Percentiles rank a stretch among this genome's conserved stretches.
These are phyloP conservation scores for Aspergillus sclerotialis DNA, from an alignment of 2,329 filamentous ascomycete genomes.

Conservation along the genomic window DNA sequence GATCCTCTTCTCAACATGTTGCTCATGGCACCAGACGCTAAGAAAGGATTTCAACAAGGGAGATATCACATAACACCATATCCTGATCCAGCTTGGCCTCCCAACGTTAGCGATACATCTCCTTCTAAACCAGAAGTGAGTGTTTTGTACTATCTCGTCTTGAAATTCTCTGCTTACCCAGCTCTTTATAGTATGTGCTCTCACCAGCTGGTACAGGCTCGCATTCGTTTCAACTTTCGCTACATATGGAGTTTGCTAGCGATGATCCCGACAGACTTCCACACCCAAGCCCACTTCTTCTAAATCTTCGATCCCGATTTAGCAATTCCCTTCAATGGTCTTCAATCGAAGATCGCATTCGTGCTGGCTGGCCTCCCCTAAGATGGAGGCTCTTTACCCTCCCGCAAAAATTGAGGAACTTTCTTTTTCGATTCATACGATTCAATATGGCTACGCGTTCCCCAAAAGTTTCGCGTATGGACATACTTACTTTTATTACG, in stretches of 20 bases:
- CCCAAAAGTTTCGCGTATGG: neutral
- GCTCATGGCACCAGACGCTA: neutral
- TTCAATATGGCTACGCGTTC: neutral
- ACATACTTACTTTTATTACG: neutral
- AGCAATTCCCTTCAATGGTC: neutral
- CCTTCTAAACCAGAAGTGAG: too few relatives aligned
- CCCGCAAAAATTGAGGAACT: too few relatives aligned
- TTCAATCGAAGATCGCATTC: neutral
- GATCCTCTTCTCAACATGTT: neutral
- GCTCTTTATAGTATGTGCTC: neutral
- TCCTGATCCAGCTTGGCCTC: neutral
- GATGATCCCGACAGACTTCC: neutral
- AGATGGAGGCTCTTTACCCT: neutral
- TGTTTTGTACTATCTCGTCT: too few relatives aligned
- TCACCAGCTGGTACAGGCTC: neutral
- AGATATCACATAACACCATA: neutral
- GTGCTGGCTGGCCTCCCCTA: neutral
- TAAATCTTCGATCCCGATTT: neutral
- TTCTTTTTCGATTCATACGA: neutral
- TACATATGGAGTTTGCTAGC: neutral
- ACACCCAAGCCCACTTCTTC: neutral
- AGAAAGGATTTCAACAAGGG: neutral
- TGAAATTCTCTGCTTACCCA: too few relatives aligned
- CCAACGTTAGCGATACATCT: too few relatives aligned
- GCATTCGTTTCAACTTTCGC: neutral